Evolutionary conservation across 2,329 filamentous ascomycete species (phyloP).

Genomic region (Fusarium coffeatum): DNA sequence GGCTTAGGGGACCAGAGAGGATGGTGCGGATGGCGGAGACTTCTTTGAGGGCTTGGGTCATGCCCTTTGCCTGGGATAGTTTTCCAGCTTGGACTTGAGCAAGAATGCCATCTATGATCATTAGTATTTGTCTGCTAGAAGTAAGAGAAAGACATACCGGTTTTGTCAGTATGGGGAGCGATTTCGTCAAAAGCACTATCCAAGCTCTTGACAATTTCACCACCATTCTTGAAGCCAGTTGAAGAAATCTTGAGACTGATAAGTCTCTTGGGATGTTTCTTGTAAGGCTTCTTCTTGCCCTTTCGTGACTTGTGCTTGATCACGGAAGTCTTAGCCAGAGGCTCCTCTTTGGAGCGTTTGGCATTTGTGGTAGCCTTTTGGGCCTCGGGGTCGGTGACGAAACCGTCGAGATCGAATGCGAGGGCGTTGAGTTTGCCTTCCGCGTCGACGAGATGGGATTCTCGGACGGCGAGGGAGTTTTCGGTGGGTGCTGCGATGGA

Average conservation of each 20-base stretch:
- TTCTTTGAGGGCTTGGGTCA: not conserved
- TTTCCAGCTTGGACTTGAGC: not conserved
- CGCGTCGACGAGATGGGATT: not conserved
- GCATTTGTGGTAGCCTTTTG: not conserved
- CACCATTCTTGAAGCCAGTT: conserved; percentile 1
- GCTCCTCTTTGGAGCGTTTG: not conserved
- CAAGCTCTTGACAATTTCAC: not conserved
- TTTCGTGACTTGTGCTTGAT: not conserved
- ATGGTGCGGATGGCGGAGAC: not conserved
- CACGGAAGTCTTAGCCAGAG: not conserved
- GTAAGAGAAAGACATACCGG: not conserved
- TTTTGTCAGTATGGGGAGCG: not conserved
- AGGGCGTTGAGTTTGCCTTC: not conserved
- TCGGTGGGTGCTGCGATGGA: conserved; percentile 6
- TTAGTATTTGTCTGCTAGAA: not conserved
- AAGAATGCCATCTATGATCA: not conserved
- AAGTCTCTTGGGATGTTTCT: not conserved
- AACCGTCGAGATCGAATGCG: not conserved
- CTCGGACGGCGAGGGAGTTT: not conserved
- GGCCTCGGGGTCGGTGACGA: not conserved
- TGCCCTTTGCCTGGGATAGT: not conserved
- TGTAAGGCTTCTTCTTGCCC: not conserved
- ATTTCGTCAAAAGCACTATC: conserved; percentile 6
- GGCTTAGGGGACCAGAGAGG: not conserved
- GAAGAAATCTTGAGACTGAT: not conserved